Base-by-base conservation (phyloP, 139 green algal species). In the Auxenochlorella protothecoides region DNA sequence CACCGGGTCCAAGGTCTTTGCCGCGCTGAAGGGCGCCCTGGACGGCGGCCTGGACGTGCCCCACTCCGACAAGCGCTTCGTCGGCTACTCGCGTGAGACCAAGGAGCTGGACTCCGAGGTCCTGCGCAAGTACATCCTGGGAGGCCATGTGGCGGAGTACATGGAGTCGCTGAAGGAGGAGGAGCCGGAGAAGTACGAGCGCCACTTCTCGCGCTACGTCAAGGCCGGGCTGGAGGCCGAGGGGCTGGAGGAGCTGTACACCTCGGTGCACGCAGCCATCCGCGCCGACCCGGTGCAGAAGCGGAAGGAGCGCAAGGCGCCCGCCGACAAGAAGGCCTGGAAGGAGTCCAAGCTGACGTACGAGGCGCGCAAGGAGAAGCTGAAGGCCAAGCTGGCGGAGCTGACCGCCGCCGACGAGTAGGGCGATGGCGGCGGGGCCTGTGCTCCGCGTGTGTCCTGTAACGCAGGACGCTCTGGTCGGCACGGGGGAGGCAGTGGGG, bases 61-160 rank as follows among this genome's bases (percentile, higher is more conserved):
- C 60, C 95, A 99, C 91, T 96, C 88, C 77, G 93, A 99, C 76
- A 99, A 99, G 92, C 89, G 95, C 69, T 96, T 97, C 81, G 89
- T 96, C 57, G 95, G 95, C 62, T 99, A 95, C 77, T 85, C 91
- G 78, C 68, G 71, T 9, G 87, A 94, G 53, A 76, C 72, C 83
- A 98, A 98, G 89, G 85, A 86, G 76, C 83, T 96, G 56, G 94
- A 99, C 74, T 71, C 92, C 12, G 95, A 99, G 78, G 81, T 73
- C 60, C 77, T 97, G 76, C 80, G 83, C 68, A 96, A 92, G 83
- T 96, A 97, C 87, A 96, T 97, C 82, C 88, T 89, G 72, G 93
- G 93, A 68, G 89, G 92, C 68, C 91, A 98, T 73, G 91, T 99
- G 16, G 83, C 83, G 5, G 95, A 98, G 85, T 99, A 99, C 92